Conservation (phyloP, 306 rosid species). For the Prunus armeniaca region DNA sequence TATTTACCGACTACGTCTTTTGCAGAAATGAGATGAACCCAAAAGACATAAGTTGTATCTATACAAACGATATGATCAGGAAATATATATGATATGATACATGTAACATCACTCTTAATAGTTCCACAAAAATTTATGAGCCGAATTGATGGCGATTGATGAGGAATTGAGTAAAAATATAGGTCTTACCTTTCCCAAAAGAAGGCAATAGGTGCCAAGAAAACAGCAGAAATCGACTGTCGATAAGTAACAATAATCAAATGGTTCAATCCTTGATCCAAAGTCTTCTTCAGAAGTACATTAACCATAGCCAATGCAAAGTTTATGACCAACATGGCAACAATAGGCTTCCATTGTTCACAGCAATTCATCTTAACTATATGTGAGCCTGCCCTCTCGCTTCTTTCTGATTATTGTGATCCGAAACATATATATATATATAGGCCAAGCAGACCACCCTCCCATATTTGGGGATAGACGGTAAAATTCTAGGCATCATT, state of each 20-base stretch:
- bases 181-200: slow-evolving; percentile 56
- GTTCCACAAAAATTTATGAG: not conserved
- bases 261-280: slow-evolving; percentile 56
- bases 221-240: slow-evolving; percentile 54
- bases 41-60: not conserved
- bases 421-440: slow-evolving; percentile 26
- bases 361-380: slow-evolving; percentile 20
- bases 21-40: not conserved
- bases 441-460: slow-evolving; percentile 16
- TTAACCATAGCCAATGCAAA: slow-evolving; percentile 67
- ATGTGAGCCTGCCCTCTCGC: not conserved
- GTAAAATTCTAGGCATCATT: slow-evolving; percentile 31
- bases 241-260: slow-evolving; percentile 56
- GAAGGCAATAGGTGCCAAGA: slow-evolving; percentile 68
- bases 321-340: slow-evolving; percentile 55
- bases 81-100: not conserved
- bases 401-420: not conserved
- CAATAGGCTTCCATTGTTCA: slow-evolving; percentile 50
- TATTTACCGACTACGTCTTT: not conserved
- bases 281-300: slow-evolving; percentile 65
- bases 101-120: not conserved
- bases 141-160: no score
- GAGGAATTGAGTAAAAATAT: no score
- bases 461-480: slow-evolving; percentile 20
- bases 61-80: no score